These are phyloP conservation scores for Populus simonii DNA, from an alignment of 345 rosid genomes.

Conservation along the genomic window DNA sequence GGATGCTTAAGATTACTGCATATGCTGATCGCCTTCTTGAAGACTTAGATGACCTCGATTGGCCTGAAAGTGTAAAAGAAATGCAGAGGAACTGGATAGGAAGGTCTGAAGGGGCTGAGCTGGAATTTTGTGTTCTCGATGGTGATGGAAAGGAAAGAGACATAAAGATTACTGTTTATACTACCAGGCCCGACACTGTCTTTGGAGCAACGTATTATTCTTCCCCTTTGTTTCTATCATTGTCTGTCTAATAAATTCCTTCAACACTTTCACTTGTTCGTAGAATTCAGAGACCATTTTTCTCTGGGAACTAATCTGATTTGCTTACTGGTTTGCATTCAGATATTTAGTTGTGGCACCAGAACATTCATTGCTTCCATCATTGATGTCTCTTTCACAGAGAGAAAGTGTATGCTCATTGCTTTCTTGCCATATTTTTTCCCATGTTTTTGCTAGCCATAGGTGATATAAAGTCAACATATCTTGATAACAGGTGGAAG, in stretches of 20 bases:
- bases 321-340: conserved; percentile 15
- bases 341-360: conserved; percentile 96
- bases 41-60: conserved; percentile 86
- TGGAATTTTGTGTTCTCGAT: conserved; percentile 60
- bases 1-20: conserved; percentile 95
- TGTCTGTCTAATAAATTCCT: neutral
- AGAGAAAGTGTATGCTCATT: conserved; percentile 44
- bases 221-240: conserved; percentile 3
- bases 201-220: conserved; percentile 85
- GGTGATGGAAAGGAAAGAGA: conserved; percentile 51
- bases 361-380: conserved; percentile 62
- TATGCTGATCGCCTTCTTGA: conserved; percentile 90
- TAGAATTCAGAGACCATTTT: neutral
- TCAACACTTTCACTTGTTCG: neutral
- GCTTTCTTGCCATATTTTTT: conserved; percentile 1
- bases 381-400: conserved; percentile 50
- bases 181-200: conserved; percentile 87
- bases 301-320: conserved; percentile 12
- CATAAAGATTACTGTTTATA: conserved; percentile 59
- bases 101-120: conserved; percentile 84
- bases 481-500: conserved; percentile 59
- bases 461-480: neutral
- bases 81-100: conserved; percentile 98
- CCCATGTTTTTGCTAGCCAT: conserved; percentile 1
- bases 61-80: conserved; percentile 93